Evolutionary conservation across 805 yeast species (phyloP), one percentile per base, ranked within the genome.

Genomic region (Zygotorulaspora sp.): DNA sequence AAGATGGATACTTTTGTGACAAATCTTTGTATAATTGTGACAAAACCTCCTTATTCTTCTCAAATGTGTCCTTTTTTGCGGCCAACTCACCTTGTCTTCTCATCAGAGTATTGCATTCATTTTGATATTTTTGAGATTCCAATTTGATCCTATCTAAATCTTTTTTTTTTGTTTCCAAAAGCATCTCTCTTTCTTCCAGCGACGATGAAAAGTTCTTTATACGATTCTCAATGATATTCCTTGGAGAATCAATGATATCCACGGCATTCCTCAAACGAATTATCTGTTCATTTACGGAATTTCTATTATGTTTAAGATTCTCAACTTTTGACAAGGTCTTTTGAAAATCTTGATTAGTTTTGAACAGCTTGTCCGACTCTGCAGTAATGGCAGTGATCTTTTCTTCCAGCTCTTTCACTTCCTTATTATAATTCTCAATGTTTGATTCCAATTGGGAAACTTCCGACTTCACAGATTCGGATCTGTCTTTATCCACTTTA

Each of bases 341-440:
- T 55, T 87, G 95, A 55, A 81, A 89, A 41, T 83, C 82, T 55
- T 86, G 96, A 53, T 86, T 85, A 1, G 85, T 70, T 33, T 77
- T 75, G 61, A 87, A 88, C 10, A 89, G 64, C 10, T 55, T 55
- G 32, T 83, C 80, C 3, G 86, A 71, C 48, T 80, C 75, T 25
- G 60, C 58, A n/a, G 80, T 79, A 2, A 78, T 67, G 3, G 56
- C 56, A 12, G 70, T 70, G 35, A 89, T 70, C 41, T 77, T 63
- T 5, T 47, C 40, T 32, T 77, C 74, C 9, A 84, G 57, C 1
- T 50, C 53, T 1, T 65, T 69, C 3, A 81, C 77, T 36, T 81
- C 75, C 5, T 51, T 55, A 16, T 69, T 65, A 41, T 72, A 77
- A 1, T 41, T 44, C 1, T 68, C 71, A 1, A 81, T 71, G 24